Percentiles rank a stretch among this genome's conserved stretches.
Evolutionary conservation across 352 stramenopile species (phyloP).

Genomic region (Phytophthora parvispora): DNA sequence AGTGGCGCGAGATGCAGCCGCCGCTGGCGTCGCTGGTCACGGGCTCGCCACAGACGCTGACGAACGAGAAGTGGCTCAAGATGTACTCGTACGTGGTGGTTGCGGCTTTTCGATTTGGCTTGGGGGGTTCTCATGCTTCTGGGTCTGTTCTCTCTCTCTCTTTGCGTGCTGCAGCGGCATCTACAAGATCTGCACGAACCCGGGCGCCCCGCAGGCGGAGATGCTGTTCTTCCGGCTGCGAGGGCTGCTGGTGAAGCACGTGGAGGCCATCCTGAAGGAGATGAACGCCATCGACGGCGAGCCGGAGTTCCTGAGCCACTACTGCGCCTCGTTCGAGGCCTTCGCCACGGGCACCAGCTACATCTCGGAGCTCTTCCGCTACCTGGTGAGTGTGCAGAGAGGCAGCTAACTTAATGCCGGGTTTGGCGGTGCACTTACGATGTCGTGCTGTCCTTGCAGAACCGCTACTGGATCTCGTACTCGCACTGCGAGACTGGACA

Average conservation of each 20-base stretch:
- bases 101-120: too few relatives aligned
- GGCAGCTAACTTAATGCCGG: neutral
- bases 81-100: constrained; percentile 85
- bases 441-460: constrained; percentile 39
- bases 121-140: too few relatives aligned
- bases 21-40: constrained; percentile 82
- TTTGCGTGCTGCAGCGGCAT: constrained; percentile 59
- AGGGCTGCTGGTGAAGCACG: constrained; percentile 72
- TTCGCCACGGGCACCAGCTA: constrained; percentile 83
- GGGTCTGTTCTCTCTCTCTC: too few relatives aligned
- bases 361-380: constrained; percentile 88
- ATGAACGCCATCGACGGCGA: constrained; percentile 71
- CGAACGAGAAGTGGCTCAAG: constrained; percentile 87
- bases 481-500: constrained; percentile 88
- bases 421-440: neutral
- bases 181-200: constrained; percentile 92
- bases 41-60: constrained; percentile 70
- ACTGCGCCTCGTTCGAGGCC: constrained; percentile 75
- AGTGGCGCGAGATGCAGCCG: constrained; percentile 88
- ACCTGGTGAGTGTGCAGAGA: constrained; percentile 53
- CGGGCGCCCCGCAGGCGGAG: constrained; percentile 80
- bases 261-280: constrained; percentile 72
- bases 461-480: constrained; percentile 91
- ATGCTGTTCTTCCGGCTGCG: constrained; percentile 87
- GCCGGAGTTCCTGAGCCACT: constrained; percentile 71